Base-by-base conservation (phyloP, 1,284 basidiomycete genomes). In the Athelia psychrophila region DNA sequence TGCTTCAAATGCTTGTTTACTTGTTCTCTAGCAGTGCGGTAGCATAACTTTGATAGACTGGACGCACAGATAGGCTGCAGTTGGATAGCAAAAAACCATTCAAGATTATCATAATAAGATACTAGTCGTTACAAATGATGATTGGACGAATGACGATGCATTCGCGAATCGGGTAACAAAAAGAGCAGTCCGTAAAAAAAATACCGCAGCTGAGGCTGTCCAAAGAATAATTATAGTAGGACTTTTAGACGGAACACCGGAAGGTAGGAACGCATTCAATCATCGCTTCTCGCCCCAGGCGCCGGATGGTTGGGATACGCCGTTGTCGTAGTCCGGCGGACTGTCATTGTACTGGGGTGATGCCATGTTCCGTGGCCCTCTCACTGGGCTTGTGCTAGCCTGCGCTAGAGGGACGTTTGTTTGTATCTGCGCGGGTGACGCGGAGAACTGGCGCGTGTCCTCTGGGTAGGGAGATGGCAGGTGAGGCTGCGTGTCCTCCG, bases 261-360 rank as follows among this genome's bases (percentile, higher is more conserved):
- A n/a, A 30, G 27, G 27, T 30, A 30, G 27, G 13, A 13, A 30
- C 13, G 27, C n/a, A n/a, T 5, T 30, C 27, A 30, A 30, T 42
- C 38, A 42, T 18, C 20, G 38, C 20, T 42, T 42, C 56, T 74
- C 72, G 35, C 75, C 75, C 83, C 81, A 83, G 53, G 71, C 70
- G 38, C 78, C 78, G n/a, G 68, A 63, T 32, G 77, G 77, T 30
- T 5, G 27, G 5, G 27, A 13, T 6, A 5, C 27, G 27, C 13
- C 13, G 15, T 73, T 70, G 25, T 87, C 86, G 62, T 88, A 88
- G 51, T 70, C 73, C 19, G 86, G 86, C 15, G 86, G 86, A 35
- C 68, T 76, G 40, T 87, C 85, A 18, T 78, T 67, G 53, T 79
- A 74, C 54, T 42, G 38, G 33, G 60, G 54, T 36, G 73, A 67